Conservation (phyloP, 2,329 filamentous ascomycete species). For the Myriosclerotinia curreyana region DNA sequence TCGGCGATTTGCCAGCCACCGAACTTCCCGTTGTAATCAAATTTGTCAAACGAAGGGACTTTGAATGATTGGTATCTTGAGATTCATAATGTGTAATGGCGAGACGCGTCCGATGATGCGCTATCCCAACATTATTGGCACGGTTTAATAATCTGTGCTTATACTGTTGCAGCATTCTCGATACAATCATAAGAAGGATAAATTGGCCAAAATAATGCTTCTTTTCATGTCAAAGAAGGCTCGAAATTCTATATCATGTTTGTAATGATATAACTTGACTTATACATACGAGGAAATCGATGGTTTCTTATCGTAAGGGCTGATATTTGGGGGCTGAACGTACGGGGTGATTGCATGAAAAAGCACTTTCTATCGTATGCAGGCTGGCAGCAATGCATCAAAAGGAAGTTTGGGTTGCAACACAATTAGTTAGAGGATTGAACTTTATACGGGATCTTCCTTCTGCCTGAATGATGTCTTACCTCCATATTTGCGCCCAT, state of each 20-base stretch:
- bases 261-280: not conserved
- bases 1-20: not conserved
- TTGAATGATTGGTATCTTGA: not conserved
- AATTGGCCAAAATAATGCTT: not conserved
- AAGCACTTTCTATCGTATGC: slow-evolving; percentile 2
- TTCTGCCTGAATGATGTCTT: slow-evolving; percentile 13
- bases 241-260: not conserved
- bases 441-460: not conserved
- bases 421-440: not conserved
- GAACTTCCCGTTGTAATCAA: not conserved
- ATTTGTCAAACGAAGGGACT: not conserved
- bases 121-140: not conserved
- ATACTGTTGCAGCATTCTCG: not conserved
- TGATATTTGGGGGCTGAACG: not conserved
- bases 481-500: slow-evolving; percentile 1
- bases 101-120: not conserved
- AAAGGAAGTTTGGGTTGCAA: not conserved
- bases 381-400: not conserved
- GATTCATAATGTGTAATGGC: not conserved
- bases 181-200: not conserved
- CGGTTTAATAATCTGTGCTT: not conserved
- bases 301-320: no score
- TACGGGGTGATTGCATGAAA: not conserved
- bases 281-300: not conserved
- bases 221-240: not conserved